These are phyloP conservation scores for Trifolium pratense DNA, from an alignment of 306 rosid species.

Conservation along the genomic window DNA sequence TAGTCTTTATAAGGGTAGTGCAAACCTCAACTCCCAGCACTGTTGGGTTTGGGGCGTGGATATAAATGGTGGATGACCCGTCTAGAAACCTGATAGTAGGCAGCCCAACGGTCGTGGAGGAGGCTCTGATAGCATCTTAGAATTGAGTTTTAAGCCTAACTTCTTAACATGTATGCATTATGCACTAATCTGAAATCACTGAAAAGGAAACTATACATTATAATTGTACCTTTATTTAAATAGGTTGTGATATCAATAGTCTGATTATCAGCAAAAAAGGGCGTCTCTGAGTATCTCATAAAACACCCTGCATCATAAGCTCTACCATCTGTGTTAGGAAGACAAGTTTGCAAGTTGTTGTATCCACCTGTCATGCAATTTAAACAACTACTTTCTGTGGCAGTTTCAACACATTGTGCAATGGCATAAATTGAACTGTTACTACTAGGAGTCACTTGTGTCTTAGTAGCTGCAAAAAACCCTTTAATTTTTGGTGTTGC, in stretches of 20 bases:
- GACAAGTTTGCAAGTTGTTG: conserved; percentile 49
- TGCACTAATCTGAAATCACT: background rate
- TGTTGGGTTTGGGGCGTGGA: too few species aligned
- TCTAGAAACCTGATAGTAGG: too few species aligned
- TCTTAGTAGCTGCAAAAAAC: conserved; percentile 54
- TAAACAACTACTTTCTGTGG: conserved; percentile 38
- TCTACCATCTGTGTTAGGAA: conserved; percentile 53
- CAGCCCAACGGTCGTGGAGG: too few species aligned
- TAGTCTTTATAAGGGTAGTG: too few species aligned
- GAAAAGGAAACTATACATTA: background rate
- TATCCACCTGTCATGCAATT: conserved; percentile 53
- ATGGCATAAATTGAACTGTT: conserved; percentile 50
- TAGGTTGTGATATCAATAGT: conserved; percentile 47
- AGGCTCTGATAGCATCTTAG: too few species aligned
- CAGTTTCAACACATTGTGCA: conserved; percentile 69
- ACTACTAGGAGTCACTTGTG: conserved; percentile 11
- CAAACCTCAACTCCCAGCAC: too few species aligned
- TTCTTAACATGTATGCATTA: too few species aligned
- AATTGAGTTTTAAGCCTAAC: too few species aligned
- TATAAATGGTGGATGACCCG: too few species aligned
- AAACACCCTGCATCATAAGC: conserved; percentile 73
- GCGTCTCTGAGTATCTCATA: conserved; percentile 57
- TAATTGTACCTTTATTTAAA: conserved; percentile 44
- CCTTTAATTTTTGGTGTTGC: conserved; percentile 50
- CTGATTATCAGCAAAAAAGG: conserved; percentile 62